Conservation (phyloP, 768 basidiomycete species). For the Tylopilus subfusipes region DNA sequence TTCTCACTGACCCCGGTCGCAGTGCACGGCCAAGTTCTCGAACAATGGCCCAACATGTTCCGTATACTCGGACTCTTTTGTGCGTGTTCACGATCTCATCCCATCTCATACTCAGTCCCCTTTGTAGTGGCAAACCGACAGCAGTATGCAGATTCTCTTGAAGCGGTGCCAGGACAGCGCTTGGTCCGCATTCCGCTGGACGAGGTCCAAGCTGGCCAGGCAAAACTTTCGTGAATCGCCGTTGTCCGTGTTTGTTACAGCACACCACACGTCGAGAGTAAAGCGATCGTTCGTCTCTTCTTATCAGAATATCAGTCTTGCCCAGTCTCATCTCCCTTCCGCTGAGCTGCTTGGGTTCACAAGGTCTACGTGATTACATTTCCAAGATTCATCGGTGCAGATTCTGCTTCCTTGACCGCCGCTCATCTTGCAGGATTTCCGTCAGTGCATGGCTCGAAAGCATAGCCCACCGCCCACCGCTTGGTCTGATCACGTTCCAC, state of each 20-base stretch:
- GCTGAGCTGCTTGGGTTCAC: neutral
- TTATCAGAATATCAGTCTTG: neutral
- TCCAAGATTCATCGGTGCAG: neutral
- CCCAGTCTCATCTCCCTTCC: neutral
- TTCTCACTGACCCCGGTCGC: constrained; percentile 1
- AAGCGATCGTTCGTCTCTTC: neutral
- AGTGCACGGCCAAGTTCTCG: constrained; percentile 77
- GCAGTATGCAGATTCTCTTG: constrained; percentile 20
- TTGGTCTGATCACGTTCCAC: neutral
- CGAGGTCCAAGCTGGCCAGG: constrained; percentile 43
- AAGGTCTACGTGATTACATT: neutral
- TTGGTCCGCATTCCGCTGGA: constrained; percentile 75
- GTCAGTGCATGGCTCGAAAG: neutral
- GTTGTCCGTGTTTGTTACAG: neutral
- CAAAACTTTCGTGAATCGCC: constrained; percentile 13
- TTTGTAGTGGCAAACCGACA: constrained; percentile 49
- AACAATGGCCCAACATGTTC: constrained; percentile 84
- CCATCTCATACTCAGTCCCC: neutral
- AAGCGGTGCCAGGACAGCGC: constrained; percentile 46
- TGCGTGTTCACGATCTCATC: constrained; percentile 34
- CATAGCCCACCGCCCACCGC: neutral
- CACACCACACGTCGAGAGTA: neutral
- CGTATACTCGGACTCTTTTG: constrained; percentile 66
- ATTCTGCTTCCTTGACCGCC: neutral
- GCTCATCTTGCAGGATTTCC: neutral